Evolutionary conservation across 306 rosid genomes (phyloP), one percentile per base, ranked within the genome.

Genomic region (Trifolium pratense): DNA sequence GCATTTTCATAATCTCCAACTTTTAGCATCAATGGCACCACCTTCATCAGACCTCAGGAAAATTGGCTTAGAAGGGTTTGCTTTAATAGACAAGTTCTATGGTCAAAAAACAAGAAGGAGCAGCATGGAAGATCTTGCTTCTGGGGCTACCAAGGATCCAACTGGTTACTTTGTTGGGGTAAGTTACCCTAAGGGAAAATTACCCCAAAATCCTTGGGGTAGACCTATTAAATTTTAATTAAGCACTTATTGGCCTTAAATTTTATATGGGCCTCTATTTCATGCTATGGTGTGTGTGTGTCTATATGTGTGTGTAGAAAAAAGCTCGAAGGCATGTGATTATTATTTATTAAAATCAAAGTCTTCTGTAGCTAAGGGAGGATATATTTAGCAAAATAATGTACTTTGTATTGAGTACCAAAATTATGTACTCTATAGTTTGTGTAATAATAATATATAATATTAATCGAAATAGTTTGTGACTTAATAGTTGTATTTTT

Each of bases 21-120:
- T 15, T 25, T 21, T 26, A 69, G 10, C 7, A 46, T 48, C 62
- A 6, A 65, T 65, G 73, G 81, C 67, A 59, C 65, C 40, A 14
- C 39, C 65, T 26, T 59, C 66, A 59, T 15, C 66, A 18, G 69
- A 80, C 13, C 68, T 81, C 0, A 53, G 71, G 32, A 58, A 81
- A 37, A 72, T 81, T 6, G 82, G 68, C 8, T 1, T 51, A 58
- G 85, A 81, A 51, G 82, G 75, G 52, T 81, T 81, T 42, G 76
- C 66, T 51, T 68, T 81, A 23, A 51, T 81, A 58, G 85, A 81
- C 39, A 49, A 77, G 29, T 20, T 23, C 43, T 71, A 64, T 40
- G 74, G 74, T 51, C 59, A 66, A 57, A n/a, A n/a, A n/a, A 1
- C 46, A 6, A 60, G 70, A 73, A 66, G 70, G 55, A 58, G 53